Evolutionary conservation across 129 eudicot genomes (phyloP), one percentile per base, ranked within the genome.

Genomic region (Lonicera japonica): DNA sequence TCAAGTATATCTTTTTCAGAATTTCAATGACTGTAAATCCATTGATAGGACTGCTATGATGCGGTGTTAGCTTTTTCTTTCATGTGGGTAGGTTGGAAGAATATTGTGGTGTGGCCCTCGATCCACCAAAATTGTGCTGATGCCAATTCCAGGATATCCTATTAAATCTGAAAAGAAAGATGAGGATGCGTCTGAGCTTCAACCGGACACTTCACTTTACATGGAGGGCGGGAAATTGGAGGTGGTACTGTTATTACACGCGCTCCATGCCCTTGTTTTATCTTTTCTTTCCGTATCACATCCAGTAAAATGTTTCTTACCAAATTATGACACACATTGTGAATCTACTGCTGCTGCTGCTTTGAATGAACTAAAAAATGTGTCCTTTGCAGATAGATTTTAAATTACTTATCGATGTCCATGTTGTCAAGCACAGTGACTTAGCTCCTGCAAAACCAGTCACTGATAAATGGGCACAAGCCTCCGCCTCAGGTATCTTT

Each of bases 161-260:
- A n/a, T n/a, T n/a, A n/a, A n/a, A 50, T 58, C 50, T 17, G 71
- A 76, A 66, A 78, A 76, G 71, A 51, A 48, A 50, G 88, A 69
- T 25, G 95, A 82, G 46, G 86, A 80, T 62, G 80, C 74, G 24
- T 56, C 60, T 61, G 39, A 21, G 16, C 22, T 34, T 55, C 76
- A 65, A 16, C 75, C 60, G 43, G 88, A 73, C 54, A 78, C 67
- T 65, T 78, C 95, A 45, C 75, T 80, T 45, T 85, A 92, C 64
- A 75, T 69, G 59, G 96, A 92, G 64, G 96, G 88, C 78, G 99
- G 96, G 61, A 75, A 85, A 14, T 79, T 94, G 77, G 92, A 94
- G 99, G 99, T 94, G 69, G 8, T 60, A 21, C 51, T n/a, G n/a
- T n/a, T n/a, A n/a, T n/a, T n/a, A n/a, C n/a, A n/a, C n/a, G n/a